Percentiles rank a stretch among this genome's conserved stretches.
phyloP scores from a whole-genome alignment of 345 rosid genomes.

The Iberis pinnata region DNA sequence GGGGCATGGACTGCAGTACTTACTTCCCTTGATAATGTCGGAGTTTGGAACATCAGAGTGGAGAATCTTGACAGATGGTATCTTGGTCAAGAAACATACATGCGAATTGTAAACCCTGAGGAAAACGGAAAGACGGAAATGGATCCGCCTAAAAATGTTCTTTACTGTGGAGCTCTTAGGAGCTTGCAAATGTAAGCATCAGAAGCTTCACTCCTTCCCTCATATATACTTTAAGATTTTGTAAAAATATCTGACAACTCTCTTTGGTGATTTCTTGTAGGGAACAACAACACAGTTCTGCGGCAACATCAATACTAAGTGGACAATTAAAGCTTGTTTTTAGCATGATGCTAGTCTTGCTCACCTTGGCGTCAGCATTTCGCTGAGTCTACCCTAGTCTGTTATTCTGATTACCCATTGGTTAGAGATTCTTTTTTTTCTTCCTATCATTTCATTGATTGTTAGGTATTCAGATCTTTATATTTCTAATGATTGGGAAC shows the following conservation, averaged over 20 bases:
- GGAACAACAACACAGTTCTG: constrained; percentile 30
- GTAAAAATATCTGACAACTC: not conserved
- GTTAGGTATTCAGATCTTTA: constrained; percentile 6
- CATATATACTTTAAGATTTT: not conserved
- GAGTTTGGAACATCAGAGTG: constrained; percentile 81
- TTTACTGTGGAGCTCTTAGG: constrained; percentile 73
- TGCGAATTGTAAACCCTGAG: constrained; percentile 72
- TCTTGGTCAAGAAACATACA: constrained; percentile 88
- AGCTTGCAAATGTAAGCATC: not conserved
- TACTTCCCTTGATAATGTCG: constrained; percentile 72
- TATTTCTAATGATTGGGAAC: not conserved
- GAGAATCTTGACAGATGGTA: constrained; percentile 93
- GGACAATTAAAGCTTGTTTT: constrained; percentile 31
- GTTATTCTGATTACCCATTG: constrained; percentile 13
- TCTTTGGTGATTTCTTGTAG: constrained; percentile 35
- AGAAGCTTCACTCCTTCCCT: not conserved
- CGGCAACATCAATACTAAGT: constrained; percentile 24
- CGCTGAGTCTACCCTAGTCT: no score
- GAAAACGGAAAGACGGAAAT: constrained; percentile 75
- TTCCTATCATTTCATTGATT: constrained; percentile 17
- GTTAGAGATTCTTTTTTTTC: not conserved
- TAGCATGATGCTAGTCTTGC: constrained; percentile 30
- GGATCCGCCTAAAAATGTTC: constrained; percentile 59
- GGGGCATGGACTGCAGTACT: constrained; percentile 88
- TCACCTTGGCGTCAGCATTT: no score